These are phyloP conservation scores for Globisporangium emineosum DNA, from an alignment of 352 stramenopile genomes.

Conservation along the genomic window DNA sequence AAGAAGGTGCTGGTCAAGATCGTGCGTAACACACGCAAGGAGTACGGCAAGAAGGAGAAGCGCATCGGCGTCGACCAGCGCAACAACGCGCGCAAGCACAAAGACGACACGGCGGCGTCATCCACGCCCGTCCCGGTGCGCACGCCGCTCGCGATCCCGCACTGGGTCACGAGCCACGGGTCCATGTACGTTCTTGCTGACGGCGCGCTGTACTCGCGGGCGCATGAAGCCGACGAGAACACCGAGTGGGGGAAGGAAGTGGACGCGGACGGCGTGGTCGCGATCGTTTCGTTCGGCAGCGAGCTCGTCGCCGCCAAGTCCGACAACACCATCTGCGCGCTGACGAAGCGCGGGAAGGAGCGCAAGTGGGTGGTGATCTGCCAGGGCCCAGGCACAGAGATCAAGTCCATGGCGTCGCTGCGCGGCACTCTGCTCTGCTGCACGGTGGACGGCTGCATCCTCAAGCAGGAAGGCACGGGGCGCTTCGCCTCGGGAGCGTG, in stretches of 20 bases:
- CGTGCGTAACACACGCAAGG: constrained; percentile 76
- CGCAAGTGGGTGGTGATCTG: constrained; percentile 54
- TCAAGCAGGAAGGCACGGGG: constrained; percentile 64
- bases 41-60: constrained; percentile 88
- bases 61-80: constrained; percentile 51
- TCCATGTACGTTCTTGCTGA: constrained; percentile 68
- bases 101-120: constrained; percentile 17
- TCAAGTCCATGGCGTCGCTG: constrained; percentile 66
- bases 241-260: constrained; percentile 43
- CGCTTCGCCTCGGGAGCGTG: constrained; percentile 60
- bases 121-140: background rate
- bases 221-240: constrained; percentile 43
- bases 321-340: constrained; percentile 49
- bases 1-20: constrained; percentile 89
- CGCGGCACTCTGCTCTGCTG: constrained; percentile 62
- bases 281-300: constrained; percentile 75
- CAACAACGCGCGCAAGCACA: constrained; percentile 61
- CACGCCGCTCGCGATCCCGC: constrained; percentile 44
- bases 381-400: constrained; percentile 31
- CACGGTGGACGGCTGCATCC: constrained; percentile 52
- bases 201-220: constrained; percentile 52
- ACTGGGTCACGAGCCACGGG: constrained; percentile 75
- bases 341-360: constrained; percentile 36
- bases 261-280: constrained; percentile 39
- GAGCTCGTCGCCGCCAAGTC: constrained; percentile 59